Percentiles rank a stretch among this genome's conserved stretches.
phyloP scores from a whole-genome alignment of 805 yeast genomes.

The Groenewaldozyma salmanticensis region DNA sequence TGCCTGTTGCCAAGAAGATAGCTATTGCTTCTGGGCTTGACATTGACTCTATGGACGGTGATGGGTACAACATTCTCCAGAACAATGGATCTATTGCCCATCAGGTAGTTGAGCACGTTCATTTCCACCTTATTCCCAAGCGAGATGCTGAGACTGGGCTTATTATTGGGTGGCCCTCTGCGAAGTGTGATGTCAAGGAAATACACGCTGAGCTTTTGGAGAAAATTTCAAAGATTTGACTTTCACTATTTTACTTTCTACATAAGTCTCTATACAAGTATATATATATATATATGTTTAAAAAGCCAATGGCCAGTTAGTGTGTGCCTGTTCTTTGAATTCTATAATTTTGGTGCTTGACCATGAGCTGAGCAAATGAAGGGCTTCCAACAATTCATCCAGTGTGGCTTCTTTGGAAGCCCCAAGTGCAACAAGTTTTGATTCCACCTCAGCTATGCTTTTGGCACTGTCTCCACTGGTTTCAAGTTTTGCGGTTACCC shows the following conservation, averaged over 20 bases:
- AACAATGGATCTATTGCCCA: slow-evolving; percentile 95
- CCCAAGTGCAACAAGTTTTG: slow-evolving; percentile 4
- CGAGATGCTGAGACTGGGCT: slow-evolving; percentile 63
- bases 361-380: slow-evolving; percentile 3
- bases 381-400: slow-evolving; percentile 3
- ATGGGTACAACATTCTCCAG: slow-evolving; percentile 81
- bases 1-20: slow-evolving; percentile 82
- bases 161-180: slow-evolving; percentile 91
- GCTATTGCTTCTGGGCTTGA: slow-evolving; percentile 54
- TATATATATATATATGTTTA: slow-evolving; percentile 1
- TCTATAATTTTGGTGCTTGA: slow-evolving; percentile 1
- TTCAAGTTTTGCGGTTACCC: slow-evolving; percentile 20
- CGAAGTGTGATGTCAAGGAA: slow-evolving; percentile 54
- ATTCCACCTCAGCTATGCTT: slow-evolving; percentile 2
- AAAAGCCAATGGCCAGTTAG: slow-evolving; percentile 2
- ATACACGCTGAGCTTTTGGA: slow-evolving; percentile 42
- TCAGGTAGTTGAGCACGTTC: slow-evolving; percentile 93
- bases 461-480: slow-evolving; percentile 9
- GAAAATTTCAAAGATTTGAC: slow-evolving; percentile 5
- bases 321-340: slow-evolving; percentile 1
- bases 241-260: neutral
- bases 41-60: slow-evolving; percentile 48
- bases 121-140: slow-evolving; percentile 94
- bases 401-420: neutral
- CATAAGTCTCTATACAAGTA: neutral